These are phyloP conservation scores for Pistacia integerrima DNA, from an alignment of 345 rosid species.

Conservation along the genomic window DNA sequence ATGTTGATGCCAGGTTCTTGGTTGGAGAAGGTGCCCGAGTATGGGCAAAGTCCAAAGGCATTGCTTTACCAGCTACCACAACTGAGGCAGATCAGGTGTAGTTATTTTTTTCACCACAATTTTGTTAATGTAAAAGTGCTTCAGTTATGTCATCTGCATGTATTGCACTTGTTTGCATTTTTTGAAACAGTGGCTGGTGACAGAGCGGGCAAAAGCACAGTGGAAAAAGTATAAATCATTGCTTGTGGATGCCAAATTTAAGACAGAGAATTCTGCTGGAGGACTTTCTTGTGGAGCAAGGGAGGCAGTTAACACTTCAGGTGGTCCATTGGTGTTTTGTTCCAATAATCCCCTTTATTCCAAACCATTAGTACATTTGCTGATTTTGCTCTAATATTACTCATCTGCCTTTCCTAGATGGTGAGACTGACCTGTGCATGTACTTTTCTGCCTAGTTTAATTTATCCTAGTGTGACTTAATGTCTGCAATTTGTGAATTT, in stretches of 20 bases:
- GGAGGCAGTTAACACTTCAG: conserved; percentile 30
- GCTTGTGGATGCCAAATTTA: conserved; percentile 57
- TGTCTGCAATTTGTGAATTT: too few species aligned
- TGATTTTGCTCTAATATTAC: background rate
- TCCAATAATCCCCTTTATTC: background rate
- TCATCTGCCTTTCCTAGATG: too few species aligned
- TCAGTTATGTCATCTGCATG: background rate
- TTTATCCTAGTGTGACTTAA: too few species aligned
- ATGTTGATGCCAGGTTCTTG: conserved; percentile 57
- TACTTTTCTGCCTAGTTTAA: too few species aligned
- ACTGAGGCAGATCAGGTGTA: conserved; percentile 73
- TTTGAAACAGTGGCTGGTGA: conserved; percentile 78
- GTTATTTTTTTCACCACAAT: conserved; percentile 2
- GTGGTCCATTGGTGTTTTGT: conserved; percentile 19
- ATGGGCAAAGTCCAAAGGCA: conserved; percentile 77
- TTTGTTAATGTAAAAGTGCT: background rate
- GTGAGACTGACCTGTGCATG: too few species aligned
- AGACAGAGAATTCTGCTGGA: conserved; percentile 22
- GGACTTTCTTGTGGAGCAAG: conserved; percentile 20
- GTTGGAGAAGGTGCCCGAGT: conserved; percentile 88
- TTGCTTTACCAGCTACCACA: conserved; percentile 47
- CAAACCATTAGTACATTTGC: background rate
- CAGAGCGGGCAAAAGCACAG: conserved; percentile 72
- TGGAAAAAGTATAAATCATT: conserved; percentile 74
- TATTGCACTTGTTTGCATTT: conserved; percentile 1